Evolutionary conservation across 1,284 basidiomycete genomes (phyloP), one percentile per base, ranked within the genome.

Genomic region (Puccinia polysora): DNA sequence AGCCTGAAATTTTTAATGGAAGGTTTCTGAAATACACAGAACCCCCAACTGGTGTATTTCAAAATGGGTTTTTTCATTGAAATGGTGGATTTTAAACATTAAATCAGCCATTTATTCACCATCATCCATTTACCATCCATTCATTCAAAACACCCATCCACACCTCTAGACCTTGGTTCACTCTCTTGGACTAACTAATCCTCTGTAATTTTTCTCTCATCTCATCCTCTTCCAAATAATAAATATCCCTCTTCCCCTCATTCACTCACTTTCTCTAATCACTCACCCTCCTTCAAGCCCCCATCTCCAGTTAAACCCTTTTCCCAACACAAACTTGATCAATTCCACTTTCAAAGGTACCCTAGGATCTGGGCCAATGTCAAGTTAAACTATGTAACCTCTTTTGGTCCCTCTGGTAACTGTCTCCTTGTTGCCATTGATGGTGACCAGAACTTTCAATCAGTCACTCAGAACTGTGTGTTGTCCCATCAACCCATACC

Each of bases 361-460:
- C 18, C 77, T 0, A 73, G 76, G 1, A 74, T 76, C 10, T 70
- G 77, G 12, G 77, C 76, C 0, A 76, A 78, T 50, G 75, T 75
- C 4, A 75, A 75, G 2, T 59, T 78, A 3, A 76, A 75, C 55
- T 77, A 73, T 58, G 75, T 76, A 0, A 76, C 75, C n/a, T 65
- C 64, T 18, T 59, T 76, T 18, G 76, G 76, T 1, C 75, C 74
- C 0, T 56, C 74, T 40, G 59, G 63, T 2, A 65, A 77, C 49
- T 76, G 77, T 15, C 64, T 76, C 14, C 68, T 78, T 3, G 76
- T 78, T 15, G 73, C 75, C 1, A 77, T 78, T 34, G 77, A 76
- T n/a, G 77, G 77, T n/a, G 77, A 75, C n/a, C 67, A 70, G 60
- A 70, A 70, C 56, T 70, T 70, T 60, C 67, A 70, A 52, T 70